phyloP scores from a whole-genome alignment of 768 basidiomycete genomes.

The Boletus subparvulus region DNA sequence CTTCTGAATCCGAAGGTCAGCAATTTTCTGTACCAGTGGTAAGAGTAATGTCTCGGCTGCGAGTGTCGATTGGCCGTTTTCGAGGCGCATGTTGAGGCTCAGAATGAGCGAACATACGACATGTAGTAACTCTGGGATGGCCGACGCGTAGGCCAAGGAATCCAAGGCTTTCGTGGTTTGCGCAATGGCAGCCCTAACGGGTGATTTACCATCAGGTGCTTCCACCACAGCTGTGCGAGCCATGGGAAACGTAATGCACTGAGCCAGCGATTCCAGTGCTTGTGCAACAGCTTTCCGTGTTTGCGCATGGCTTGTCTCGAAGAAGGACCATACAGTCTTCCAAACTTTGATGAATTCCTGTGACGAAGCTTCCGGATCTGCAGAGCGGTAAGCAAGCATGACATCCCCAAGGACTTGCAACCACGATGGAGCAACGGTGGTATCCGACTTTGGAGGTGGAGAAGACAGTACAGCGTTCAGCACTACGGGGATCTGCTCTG shows the following conservation, averaged over 20 bases:
- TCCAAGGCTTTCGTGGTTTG: constrained; percentile 69
- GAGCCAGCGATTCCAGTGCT: constrained; percentile 60
- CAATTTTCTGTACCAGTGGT: constrained; percentile 68
- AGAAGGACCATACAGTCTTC: constrained; percentile 73
- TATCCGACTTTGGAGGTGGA: constrained; percentile 68
- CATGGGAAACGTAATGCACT: constrained; percentile 68
- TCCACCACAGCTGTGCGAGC: constrained; percentile 54
- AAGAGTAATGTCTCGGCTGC: constrained; percentile 71
- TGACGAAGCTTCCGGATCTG: constrained; percentile 50
- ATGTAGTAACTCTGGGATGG: constrained; percentile 78
- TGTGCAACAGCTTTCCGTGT: constrained; percentile 64
- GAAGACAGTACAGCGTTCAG: constrained; percentile 68
- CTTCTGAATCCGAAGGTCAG: constrained; percentile 71
- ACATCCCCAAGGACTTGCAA: constrained; percentile 70
- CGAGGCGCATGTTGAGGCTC: constrained; percentile 53
- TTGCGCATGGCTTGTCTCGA: constrained; percentile 64
- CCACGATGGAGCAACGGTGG: constrained; percentile 73
- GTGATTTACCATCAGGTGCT: constrained; percentile 44
- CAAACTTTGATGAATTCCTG: constrained; percentile 63
- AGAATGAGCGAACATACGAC: constrained; percentile 69
- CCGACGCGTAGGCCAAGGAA: constrained; percentile 67
- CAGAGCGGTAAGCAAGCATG: constrained; percentile 60
- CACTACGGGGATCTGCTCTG: constrained; percentile 57
- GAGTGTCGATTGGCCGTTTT: constrained; percentile 41
- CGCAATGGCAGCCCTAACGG: constrained; percentile 60